phyloP scores from a whole-genome alignment of 75 land plant genomes.

The Picea sitchensis region DNA sequence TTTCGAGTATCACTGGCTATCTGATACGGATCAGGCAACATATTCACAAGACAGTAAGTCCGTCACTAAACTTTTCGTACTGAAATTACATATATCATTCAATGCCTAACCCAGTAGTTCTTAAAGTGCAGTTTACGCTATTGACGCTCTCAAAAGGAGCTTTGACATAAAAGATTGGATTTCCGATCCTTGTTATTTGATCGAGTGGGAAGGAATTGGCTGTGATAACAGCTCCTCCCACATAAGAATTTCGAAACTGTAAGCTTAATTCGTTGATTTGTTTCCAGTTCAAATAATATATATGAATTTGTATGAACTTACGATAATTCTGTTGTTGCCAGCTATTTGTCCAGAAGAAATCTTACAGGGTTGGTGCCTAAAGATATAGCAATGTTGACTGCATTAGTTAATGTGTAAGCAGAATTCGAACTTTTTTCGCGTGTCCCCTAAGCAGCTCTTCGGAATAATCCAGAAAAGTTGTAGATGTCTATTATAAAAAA shows the following conservation, averaged over 20 bases:
- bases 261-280: neutral
- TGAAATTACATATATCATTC: neutral
- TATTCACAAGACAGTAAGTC: neutral
- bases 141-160: neutral
- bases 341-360: neutral
- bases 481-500: too few species aligned
- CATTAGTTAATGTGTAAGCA: too few species aligned
- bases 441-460: too few species aligned
- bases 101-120: neutral
- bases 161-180: neutral
- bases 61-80: neutral
- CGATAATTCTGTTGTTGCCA: neutral
- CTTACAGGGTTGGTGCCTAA: neutral
- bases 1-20: neutral
- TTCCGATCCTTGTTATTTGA: neutral
- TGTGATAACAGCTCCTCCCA: neutral
- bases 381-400: too few species aligned
- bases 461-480: too few species aligned
- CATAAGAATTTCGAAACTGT: neutral
- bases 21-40: neutral
- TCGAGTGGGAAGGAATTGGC: neutral
- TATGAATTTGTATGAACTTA: neutral
- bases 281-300: neutral
- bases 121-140: neutral
- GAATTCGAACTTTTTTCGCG: too few species aligned